These are phyloP conservation scores for Tricholoma saponaceum DNA, from an alignment of 768 basidiomycete genomes.

Conservation along the genomic window DNA sequence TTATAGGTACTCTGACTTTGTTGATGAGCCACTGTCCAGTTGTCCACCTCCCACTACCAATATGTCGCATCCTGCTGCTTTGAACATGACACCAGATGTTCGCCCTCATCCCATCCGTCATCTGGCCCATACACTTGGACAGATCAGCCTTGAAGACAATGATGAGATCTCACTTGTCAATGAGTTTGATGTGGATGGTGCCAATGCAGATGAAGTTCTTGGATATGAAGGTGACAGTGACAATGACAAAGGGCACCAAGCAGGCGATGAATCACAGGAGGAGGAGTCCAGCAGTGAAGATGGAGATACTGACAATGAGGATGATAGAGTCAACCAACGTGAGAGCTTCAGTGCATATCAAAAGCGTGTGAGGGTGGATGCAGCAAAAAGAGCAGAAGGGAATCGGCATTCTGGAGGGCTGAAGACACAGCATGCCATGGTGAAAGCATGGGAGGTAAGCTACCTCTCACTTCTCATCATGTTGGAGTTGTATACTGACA, in stretches of 20 bases:
- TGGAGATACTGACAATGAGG: neutral
- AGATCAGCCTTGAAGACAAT: neutral
- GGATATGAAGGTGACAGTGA: constrained; percentile 2
- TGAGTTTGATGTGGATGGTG: constrained; percentile 1
- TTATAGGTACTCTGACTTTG: no score
- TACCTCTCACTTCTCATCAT: no score
- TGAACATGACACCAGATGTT: neutral
- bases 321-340: neutral
- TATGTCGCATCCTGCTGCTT: no score
- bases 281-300: neutral
- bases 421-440: constrained; percentile 20
- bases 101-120: neutral
- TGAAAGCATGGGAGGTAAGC: constrained; percentile 17
- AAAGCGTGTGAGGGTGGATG: constrained; percentile 11
- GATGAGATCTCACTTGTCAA: neutral
- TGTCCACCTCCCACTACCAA: neutral
- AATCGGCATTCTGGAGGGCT: constrained; percentile 19
- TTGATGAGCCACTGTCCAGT: no score
- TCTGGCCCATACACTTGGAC: neutral
- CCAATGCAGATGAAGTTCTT: neutral
- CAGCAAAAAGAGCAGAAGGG: constrained; percentile 16
- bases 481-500: neutral
- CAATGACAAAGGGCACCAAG: neutral
- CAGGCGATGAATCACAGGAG: neutral
- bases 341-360: constrained; percentile 8